Evolutionary conservation across 108 stramenopile genomes (phyloP).

Genomic region (Aurantiochytrium sp.): DNA sequence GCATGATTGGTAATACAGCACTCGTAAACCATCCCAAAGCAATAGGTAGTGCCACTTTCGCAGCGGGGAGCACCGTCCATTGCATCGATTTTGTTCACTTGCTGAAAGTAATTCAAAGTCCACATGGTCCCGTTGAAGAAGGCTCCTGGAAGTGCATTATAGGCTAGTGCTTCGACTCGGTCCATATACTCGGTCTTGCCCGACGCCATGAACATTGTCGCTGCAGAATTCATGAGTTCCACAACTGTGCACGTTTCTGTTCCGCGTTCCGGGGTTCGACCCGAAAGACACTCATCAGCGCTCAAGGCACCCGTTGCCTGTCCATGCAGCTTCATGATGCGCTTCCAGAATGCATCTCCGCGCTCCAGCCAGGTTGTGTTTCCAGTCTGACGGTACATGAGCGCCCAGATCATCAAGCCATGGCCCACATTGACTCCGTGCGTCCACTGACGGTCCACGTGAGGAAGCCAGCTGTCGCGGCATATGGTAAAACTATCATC

Average conservation of each 20-base stretch:
- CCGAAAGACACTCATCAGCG: background rate
- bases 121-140: background rate
- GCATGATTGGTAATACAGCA: background rate
- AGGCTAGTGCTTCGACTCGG: background rate
- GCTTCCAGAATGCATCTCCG: background rate
- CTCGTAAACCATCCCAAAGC: background rate
- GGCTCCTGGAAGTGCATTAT: background rate
- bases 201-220: background rate
- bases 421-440: background rate
- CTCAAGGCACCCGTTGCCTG: background rate
- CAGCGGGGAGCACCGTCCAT: background rate
- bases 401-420: background rate
- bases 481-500: background rate
- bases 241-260: background rate
- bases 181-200: background rate
- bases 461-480: background rate
- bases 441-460: background rate
- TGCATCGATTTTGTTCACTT: background rate
- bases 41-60: background rate
- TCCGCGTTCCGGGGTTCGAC: background rate
- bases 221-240: background rate
- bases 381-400: background rate
- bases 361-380: background rate
- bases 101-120: background rate
- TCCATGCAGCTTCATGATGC: background rate